Evolutionary conservation across 2,329 filamentous ascomycete genomes (phyloP), one percentile per base, ranked within the genome.

Genomic region (Ophiostoma montium): DNA sequence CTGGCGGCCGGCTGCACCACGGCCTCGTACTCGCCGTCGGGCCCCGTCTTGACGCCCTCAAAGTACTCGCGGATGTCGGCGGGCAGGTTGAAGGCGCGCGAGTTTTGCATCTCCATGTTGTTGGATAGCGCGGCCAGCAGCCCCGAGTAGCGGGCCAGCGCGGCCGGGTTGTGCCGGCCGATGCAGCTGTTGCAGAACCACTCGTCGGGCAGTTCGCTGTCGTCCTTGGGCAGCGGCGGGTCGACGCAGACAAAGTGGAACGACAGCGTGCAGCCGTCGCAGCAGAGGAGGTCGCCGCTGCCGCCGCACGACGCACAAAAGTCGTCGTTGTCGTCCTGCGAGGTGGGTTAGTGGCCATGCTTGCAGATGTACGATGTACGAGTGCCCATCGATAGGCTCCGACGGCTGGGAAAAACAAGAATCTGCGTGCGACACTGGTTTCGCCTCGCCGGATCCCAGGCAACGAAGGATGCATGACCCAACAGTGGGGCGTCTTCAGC

Each of bases 171-270:
- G 49, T 69, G 67, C 49, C 64, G 66, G 52, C 72, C 70, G 48
- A 74, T 66, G 63, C 84, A 89, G 55, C 77, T 74, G 58, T 85
- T 83, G 67, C 90, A 96, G 63, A 76, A 92, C 86, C 88, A 96
- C 58, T 87, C 83, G 51, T 85, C 79, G 11, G 82, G 80, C 51
- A 82, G 70, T 52, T 70, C 63, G 48, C 73, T 70, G 46, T 77
- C 74, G 46, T 77, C 74, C 49, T 80, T 73, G 49, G 79, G 73
- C 56, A 87, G 70, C 35, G 86, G 83, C 53, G 90, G 88, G 63
- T 94, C 84, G 56, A 92, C 78, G 63, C 92, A 96, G 52, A 78
- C 74, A 62, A 92, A 87, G 65, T 96, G 92, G 66, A 94, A 95
- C 6, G 89, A 86, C 56, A 86, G 80, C 53, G 82, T 78, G 67